phyloP scores from a whole-genome alignment of 2,329 filamentous ascomycete species.

The Bipolaris zeicola region DNA sequence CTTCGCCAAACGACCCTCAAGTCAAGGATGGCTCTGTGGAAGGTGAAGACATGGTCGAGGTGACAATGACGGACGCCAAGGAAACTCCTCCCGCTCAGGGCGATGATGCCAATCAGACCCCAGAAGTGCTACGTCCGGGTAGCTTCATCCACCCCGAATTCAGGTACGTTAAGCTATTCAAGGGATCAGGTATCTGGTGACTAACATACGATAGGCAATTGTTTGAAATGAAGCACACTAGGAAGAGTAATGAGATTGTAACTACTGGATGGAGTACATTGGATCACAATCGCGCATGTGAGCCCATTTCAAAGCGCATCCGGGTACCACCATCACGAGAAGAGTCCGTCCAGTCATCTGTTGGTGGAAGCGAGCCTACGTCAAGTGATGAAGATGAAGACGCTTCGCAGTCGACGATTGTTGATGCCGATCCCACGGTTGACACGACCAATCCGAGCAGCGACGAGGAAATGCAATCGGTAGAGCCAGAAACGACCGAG shows the following conservation, averaged over 20 bases:
- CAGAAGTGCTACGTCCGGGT: conserved; percentile 57
- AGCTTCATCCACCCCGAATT: conserved; percentile 70
- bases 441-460: conserved; percentile 43
- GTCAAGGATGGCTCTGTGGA: conserved; percentile 79
- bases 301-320: conserved; percentile 58
- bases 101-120: conserved; percentile 27
- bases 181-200: background rate
- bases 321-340: conserved; percentile 39
- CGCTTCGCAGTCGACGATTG: conserved; percentile 27
- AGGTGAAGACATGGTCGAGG: conserved; percentile 88
- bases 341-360: conserved; percentile 43
- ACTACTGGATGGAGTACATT: conserved; percentile 72
- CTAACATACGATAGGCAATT: conserved; percentile 49
- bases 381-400: conserved; percentile 47
- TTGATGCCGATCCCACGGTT: conserved; percentile 34
- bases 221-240: conserved; percentile 76
- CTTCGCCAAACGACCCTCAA: conserved; percentile 71
- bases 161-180: conserved; percentile 4
- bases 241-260: conserved; percentile 60
- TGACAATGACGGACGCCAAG: conserved; percentile 75
- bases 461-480: conserved; percentile 44
- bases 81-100: conserved; percentile 38
- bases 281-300: conserved; percentile 64
- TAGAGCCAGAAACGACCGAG: conserved; percentile 28
- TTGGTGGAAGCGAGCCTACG: conserved; percentile 31